Evolutionary conservation across 257 asterid species (phyloP), one percentile per base, ranked within the genome.

Genomic region (Verbascum thapsus): DNA sequence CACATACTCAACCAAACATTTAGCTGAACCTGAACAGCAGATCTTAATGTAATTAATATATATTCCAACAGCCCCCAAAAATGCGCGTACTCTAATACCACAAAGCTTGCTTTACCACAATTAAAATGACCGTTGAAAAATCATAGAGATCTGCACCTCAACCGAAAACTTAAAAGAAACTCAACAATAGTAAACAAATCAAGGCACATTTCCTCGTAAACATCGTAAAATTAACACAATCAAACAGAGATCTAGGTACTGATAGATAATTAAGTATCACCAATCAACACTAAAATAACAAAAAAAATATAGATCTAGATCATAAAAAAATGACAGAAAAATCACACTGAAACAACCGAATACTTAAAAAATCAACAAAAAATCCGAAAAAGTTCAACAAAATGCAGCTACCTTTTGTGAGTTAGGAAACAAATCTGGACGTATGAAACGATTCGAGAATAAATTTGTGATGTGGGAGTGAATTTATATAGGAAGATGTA

Each of bases 361-460:
- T 15, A 67, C 67, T n/a, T n/a, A n/a, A 40, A 56, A 50, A 62
- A 50, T 16, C 68, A 64, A 64, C 52, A 22, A 3, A 15, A 47
- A 26, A n/a, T 12, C 44, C 56, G 10, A n/a, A n/a, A n/a, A n/a
- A 52, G 10, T 9, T 45, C 26, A 55, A 53, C 66, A 63, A 71
- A 75, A 74, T 68, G 80, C 71, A 71, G 73, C 40, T 72, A 78
- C 76, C 80, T 78, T 53, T 52, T 48, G 32, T n/a, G 32, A 26
- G 5, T 26, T 1, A 2, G 32, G 32, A 62, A 64, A 58, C 50
- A 51, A 68, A 55, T 51, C 49, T 66, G 61, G 34, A n/a, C 66
- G 63, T 7, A 10, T 18, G 56, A 42, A 70, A 23, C 50, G 45
- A 56, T 10, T 45, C 22, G 48, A 63, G 10, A 57, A 68, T n/a